phyloP scores from a whole-genome alignment of 1,284 basidiomycete species.

The Sporisorium scitamineum region DNA sequence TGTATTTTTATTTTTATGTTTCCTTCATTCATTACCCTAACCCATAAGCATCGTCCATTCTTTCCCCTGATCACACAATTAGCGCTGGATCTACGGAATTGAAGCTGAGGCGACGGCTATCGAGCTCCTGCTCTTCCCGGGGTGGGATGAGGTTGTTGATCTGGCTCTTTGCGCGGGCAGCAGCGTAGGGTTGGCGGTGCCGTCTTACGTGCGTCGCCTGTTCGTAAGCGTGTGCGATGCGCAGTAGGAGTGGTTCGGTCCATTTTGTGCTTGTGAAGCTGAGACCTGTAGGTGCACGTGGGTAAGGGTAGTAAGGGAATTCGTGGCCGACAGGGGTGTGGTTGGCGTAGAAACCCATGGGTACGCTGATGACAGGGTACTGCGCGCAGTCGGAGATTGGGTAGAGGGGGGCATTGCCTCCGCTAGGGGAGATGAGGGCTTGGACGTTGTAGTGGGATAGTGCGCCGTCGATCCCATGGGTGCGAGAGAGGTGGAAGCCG shows the following conservation, averaged over 20 bases:
- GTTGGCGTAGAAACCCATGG: constrained; percentile 41
- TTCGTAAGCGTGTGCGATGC: constrained; percentile 77
- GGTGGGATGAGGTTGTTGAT: constrained; percentile 72
- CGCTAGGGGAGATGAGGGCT: constrained; percentile 26
- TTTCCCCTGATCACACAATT: no score
- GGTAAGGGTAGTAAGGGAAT: constrained; percentile 34
- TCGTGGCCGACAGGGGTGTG: constrained; percentile 11
- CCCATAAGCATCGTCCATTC: no score
- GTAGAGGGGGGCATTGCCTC: constrained; percentile 26
- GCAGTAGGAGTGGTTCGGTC: constrained; percentile 75
- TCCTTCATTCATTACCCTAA: background rate
- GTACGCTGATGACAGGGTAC: constrained; percentile 37
- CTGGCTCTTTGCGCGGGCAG: constrained; percentile 76
- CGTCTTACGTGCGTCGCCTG: constrained; percentile 76
- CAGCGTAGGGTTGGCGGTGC: constrained; percentile 73
- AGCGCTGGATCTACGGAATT: no score
- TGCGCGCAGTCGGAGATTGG: constrained; percentile 30
- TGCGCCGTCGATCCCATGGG: constrained; percentile 28
- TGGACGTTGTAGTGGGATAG: constrained; percentile 10
- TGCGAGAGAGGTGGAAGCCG: constrained; percentile 13
- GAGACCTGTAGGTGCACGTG: constrained; percentile 74
- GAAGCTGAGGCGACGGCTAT: background rate
- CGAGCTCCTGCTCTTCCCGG: no score
- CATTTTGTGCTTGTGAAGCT: constrained; percentile 77
- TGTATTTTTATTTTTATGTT: background rate